phyloP scores from a whole-genome alignment of 371 early-diverging fungal species.

The Cokeromyces recurvatus region DNA sequence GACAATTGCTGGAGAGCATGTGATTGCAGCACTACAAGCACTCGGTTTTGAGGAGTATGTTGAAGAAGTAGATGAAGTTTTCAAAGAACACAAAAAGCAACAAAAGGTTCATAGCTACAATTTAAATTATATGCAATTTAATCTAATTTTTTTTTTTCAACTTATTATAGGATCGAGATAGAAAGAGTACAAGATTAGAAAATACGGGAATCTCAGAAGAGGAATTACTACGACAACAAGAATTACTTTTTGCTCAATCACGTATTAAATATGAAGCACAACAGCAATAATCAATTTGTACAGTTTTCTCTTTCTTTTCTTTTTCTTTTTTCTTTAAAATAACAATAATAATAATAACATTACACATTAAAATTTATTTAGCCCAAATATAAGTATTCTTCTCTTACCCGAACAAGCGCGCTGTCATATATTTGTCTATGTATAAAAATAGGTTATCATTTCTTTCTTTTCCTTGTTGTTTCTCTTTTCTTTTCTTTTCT shows the following conservation, averaged over 20 bases:
- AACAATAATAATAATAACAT: too few relatives aligned
- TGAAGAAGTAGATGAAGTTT: constrained; percentile 83
- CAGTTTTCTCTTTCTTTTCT: constrained; percentile 1
- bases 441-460: too few relatives aligned
- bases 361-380: too few relatives aligned
- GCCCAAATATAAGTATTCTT: too few relatives aligned
- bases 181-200: constrained; percentile 80
- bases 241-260: constrained; percentile 92
- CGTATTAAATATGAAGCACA: constrained; percentile 68
- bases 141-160: too few relatives aligned
- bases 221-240: constrained; percentile 87
- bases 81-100: constrained; percentile 85
- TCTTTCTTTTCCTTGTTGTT: too few relatives aligned
- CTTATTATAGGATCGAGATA: constrained; percentile 75
- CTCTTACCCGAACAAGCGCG: too few relatives aligned
- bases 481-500: too few relatives aligned
- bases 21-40: constrained; percentile 84
- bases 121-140: too few relatives aligned
- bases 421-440: too few relatives aligned
- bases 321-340: too few relatives aligned
- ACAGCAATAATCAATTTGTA: constrained; percentile 31
- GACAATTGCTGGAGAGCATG: constrained; percentile 98
- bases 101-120: too few relatives aligned
- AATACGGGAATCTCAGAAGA: constrained; percentile 90
- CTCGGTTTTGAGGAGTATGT: constrained; percentile 94